Base-by-base conservation (phyloP, 208 protist genomes). In the Endotrypanum monterogeii region DNA sequence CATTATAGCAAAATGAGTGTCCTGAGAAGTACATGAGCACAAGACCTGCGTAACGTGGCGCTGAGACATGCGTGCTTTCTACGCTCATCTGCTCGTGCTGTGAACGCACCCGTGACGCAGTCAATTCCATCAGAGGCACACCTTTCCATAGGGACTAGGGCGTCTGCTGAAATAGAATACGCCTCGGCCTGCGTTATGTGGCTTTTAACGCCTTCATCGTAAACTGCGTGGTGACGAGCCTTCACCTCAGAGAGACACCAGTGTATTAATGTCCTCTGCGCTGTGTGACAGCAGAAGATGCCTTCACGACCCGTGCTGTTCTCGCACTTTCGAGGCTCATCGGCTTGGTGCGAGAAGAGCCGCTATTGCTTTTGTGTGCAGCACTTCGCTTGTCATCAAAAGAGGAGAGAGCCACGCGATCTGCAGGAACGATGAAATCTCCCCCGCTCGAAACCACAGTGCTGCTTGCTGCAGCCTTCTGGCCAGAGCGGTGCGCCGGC, bases 371-470 rank as follows among this genome's bases (percentile, higher is more conserved):
- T 54, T 75, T 80, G 48, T 70, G 76, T 46, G 35, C 55, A 2
- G 50, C 55, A 0, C 23, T 23, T 1, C 76, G 62, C 55, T 76
- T 80, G 25, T 80, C 76, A 8, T 71, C 63, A 41, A 76, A 80
- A 37, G 70, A 55, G 25, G 63, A 71, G 11, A 80, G 76, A n/a
- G 63, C 76, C 46, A 80, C 32, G 6, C 76, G 76, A 37, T 80
- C 76, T n/a, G 83, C 74, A 18, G 89, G 87, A 20, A 85, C 61
- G 20, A 83, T 52, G 67, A 83, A 94, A 23, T 83, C 83, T 32
- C 89, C 89, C 23, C 89, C 89, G 55, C 88, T 78, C n/a, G 83
- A 66, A 11, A 92, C 32, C 2, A 91, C 54, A 8, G 55, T 30
- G 20, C 23, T 67, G 37, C 51, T 46, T 1, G 55, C 37, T 44